These are phyloP conservation scores for Penicillium oxalicum DNA, from an alignment of 2,329 filamentous ascomycete species.

Conservation along the genomic window DNA sequence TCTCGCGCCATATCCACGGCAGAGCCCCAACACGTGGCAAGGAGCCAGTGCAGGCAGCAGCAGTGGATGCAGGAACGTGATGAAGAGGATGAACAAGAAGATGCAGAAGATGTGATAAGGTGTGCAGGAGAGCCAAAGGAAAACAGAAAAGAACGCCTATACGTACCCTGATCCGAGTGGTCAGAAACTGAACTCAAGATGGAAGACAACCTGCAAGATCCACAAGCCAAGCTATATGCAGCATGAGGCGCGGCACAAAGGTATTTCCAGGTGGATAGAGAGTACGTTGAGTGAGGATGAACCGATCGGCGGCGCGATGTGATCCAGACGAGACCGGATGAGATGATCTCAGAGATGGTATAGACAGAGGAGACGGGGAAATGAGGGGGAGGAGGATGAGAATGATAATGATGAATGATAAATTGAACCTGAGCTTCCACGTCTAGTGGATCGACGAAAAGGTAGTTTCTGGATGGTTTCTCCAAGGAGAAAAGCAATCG, in stretches of 20 bases:
- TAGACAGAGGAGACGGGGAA: background rate
- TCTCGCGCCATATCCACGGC: conserved; percentile 1
- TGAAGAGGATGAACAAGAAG: background rate
- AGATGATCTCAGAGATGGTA: too few species aligned
- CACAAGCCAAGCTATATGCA: conserved; percentile 12
- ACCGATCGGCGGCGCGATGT: too few species aligned
- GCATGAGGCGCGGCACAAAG: conserved; percentile 12
- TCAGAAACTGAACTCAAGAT: conserved; percentile 11
- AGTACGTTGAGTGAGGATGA: too few species aligned
- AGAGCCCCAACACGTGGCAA: conserved; percentile 16
- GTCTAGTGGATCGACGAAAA: background rate
- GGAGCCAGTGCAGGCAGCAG: conserved; percentile 7
- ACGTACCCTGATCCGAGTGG: conserved; percentile 11
- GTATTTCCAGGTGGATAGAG: too few species aligned
- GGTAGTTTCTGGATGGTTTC: background rate
- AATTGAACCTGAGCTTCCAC: background rate
- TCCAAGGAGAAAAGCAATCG: conserved; percentile 4
- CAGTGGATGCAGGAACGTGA: conserved; percentile 12
- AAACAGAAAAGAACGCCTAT: background rate
- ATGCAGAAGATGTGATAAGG: background rate
- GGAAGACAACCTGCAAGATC: conserved; percentile 10
- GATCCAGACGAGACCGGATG: too few species aligned
- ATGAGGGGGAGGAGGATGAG: background rate
- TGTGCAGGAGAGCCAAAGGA: conserved; percentile 3
- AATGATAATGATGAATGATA: too few species aligned